Evolutionary conservation across 768 basidiomycete species (phyloP).

Genomic region (Mycena sanguinolenta): DNA sequence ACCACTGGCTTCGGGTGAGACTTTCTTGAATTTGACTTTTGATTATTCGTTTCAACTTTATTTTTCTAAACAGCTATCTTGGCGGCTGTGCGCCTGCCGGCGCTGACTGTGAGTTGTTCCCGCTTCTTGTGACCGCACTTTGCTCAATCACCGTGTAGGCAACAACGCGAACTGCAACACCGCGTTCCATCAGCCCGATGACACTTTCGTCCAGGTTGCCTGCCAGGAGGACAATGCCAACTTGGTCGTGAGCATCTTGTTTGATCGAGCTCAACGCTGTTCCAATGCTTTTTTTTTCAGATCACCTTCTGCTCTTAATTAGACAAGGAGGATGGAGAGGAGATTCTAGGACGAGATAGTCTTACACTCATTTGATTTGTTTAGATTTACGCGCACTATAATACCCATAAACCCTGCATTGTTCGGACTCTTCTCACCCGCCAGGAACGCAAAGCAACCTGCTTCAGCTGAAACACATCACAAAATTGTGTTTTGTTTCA

Average conservation of each 20-base stretch:
- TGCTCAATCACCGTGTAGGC: constrained; percentile 38
- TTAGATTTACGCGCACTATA: too few species aligned
- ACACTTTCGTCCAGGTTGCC: constrained; percentile 48
- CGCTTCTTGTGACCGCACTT: not conserved
- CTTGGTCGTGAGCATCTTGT: constrained; percentile 19
- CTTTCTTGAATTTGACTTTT: too few species aligned
- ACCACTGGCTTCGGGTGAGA: constrained; percentile 47
- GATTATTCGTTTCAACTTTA: too few species aligned
- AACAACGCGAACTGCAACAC: constrained; percentile 44
- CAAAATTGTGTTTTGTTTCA: too few species aligned
- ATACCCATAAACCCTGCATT: too few species aligned
- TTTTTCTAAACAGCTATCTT: constrained; percentile 29
- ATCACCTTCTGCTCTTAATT: constrained; percentile 23
- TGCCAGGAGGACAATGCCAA: constrained; percentile 50
- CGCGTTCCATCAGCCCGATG: constrained; percentile 45
- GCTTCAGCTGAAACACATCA: too few species aligned
- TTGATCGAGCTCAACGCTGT: too few species aligned
- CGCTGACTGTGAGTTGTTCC: constrained; percentile 41
- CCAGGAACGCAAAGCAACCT: too few species aligned
- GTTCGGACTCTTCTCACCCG: too few species aligned
- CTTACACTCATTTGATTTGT: too few species aligned
- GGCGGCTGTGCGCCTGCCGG: constrained; percentile 46
- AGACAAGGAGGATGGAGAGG: not conserved
- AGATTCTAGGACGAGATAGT: too few species aligned
- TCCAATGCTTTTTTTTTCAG: not conserved